Conservation (phyloP, 345 rosid genomes). For the Trapa bicornis region DNA sequence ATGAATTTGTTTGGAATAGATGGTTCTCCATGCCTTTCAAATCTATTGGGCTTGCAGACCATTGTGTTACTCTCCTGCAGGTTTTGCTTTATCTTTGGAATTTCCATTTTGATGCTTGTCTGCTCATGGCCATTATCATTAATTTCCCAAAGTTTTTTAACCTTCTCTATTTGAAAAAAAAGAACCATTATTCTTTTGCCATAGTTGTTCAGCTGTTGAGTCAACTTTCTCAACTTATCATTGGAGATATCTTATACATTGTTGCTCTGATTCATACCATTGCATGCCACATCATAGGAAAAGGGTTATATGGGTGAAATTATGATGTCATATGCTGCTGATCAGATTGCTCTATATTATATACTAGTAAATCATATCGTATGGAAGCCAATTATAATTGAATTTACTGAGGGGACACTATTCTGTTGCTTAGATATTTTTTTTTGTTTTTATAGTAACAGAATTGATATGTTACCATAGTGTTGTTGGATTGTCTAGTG, state of each 20-base stretch:
- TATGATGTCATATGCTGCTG: not conserved
- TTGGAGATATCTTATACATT: not conserved
- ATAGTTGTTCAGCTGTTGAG: not conserved
- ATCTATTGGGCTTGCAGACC: constrained; percentile 49
- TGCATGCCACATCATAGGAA: not conserved
- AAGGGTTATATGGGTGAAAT: not conserved
- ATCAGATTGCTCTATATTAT: not conserved
- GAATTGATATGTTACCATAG: not conserved
- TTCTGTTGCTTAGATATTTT: not conserved
- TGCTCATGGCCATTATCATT: not conserved
- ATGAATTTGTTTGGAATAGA: constrained; percentile 90
- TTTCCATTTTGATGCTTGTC: constrained; percentile 16
- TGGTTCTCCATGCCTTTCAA: constrained; percentile 75
- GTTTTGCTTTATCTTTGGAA: constrained; percentile 32
- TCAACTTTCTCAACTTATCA: not conserved
- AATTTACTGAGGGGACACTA: not conserved
- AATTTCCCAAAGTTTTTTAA: not conserved
- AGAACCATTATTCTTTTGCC: no score
- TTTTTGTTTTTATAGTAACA: not conserved
- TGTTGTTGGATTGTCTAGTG: not conserved
- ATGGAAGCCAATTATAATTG: not conserved
- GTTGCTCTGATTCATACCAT: not conserved
- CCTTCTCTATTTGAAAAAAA: not conserved
- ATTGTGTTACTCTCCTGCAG: constrained; percentile 87
- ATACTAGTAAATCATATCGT: not conserved